Conservation (phyloP, 768 basidiomycete genomes). For the Lactarius deliciosus region DNA sequence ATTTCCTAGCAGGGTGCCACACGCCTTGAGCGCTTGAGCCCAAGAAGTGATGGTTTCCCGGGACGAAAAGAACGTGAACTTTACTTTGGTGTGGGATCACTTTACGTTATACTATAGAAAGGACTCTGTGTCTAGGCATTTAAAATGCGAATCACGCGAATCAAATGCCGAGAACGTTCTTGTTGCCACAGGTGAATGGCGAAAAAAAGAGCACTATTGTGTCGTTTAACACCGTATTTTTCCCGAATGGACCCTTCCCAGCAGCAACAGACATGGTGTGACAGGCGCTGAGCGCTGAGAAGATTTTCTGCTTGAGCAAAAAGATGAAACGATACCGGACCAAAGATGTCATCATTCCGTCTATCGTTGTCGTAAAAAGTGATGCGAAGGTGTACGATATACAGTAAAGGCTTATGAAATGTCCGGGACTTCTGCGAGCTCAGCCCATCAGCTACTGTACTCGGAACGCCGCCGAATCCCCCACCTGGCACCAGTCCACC, state of each 20-base stretch:
- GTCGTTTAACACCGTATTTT: constrained; percentile 1
- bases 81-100: background rate
- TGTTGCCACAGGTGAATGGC: background rate
- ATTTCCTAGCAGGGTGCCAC: background rate
- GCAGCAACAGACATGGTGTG: background rate
- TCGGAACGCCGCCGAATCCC: background rate
- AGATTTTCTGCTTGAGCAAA: background rate
- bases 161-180: background rate
- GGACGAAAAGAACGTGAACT: background rate
- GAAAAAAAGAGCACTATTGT: background rate
- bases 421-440: background rate
- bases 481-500: background rate
- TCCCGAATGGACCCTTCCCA: background rate
- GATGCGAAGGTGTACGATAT: background rate
- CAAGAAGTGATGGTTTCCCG: background rate
- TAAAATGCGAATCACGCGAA: background rate
- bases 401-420: constrained; percentile 1
- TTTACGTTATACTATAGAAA: background rate
- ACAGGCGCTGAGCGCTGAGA: background rate
- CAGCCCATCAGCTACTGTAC: background rate
- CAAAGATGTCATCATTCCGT: constrained; percentile 1
- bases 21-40: background rate
- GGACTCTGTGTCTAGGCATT: background rate
- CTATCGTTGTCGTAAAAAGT: background rate
- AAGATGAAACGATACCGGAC: background rate